Conservation (phyloP, 176 grass and related monocot species). For the Carex myosuroides region DNA sequence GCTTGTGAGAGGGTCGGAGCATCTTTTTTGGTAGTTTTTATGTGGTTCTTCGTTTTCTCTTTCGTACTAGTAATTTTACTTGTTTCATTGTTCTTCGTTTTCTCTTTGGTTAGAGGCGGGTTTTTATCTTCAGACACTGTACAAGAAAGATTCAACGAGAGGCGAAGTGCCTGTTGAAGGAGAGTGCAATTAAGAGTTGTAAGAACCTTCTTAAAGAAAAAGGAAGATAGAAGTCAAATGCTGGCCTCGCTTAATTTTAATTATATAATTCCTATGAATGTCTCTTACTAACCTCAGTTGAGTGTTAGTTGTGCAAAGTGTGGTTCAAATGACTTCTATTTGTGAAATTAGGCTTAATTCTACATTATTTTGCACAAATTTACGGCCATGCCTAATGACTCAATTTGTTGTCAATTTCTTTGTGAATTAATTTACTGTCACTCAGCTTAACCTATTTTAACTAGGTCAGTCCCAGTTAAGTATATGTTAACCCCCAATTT, state of each 20-base stretch:
- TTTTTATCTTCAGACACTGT: conserved; percentile 26
- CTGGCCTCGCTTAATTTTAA: neutral
- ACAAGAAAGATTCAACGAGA: conserved; percentile 69
- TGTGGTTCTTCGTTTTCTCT: conserved; percentile 20
- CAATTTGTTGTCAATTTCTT: neutral
- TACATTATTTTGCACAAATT: neutral
- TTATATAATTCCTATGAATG: neutral
- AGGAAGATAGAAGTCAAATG: neutral
- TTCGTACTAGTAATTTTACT: neutral
- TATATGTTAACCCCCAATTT: neutral
- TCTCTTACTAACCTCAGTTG: neutral
- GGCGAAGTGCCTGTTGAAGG: conserved; percentile 38
- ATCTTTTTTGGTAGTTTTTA: conserved; percentile 27
- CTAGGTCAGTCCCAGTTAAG: neutral
- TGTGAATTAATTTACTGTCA: neutral
- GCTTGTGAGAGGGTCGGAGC: conserved; percentile 33
- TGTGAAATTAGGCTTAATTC: neutral
- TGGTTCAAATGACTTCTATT: neutral
- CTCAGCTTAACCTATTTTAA: neutral
- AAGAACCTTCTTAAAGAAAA: neutral
- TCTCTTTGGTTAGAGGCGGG: conserved; percentile 11
- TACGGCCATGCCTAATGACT: neutral
- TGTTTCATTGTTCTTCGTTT: conserved; percentile 14
- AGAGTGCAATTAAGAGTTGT: neutral
- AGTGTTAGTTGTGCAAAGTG: neutral